Evolutionary conservation across 106 monocot genomes (phyloP).

Genomic region (Dendrobium officinale): DNA sequence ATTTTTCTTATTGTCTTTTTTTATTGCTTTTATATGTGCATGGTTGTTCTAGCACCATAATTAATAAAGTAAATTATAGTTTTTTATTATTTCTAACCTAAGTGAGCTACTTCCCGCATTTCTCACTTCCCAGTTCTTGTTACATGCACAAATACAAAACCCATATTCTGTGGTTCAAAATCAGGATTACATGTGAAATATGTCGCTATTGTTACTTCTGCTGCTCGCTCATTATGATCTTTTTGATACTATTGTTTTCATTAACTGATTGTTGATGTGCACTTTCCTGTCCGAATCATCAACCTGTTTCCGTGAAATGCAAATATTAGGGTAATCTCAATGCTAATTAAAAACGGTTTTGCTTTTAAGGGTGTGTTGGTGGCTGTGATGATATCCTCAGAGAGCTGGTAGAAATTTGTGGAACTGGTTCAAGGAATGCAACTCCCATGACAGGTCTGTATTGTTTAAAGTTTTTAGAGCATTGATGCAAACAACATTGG

Average conservation of each 20-base stretch:
- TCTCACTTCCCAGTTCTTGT: neutral
- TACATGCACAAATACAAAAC: neutral
- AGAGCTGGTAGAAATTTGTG: constrained; percentile 76
- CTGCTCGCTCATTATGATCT: neutral
- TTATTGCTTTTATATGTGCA: too few species aligned
- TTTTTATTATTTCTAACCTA: too few species aligned
- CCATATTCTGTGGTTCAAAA: neutral
- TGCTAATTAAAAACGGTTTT: neutral
- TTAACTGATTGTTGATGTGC: neutral
- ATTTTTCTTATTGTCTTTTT: too few species aligned
- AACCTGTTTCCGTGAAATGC: too few species aligned
- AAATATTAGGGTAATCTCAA: too few species aligned
- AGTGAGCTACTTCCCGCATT: too few species aligned
- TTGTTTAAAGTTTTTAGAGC: neutral
- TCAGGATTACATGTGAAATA: neutral
- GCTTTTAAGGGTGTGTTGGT: constrained; percentile 64
- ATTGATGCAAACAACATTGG: neutral
- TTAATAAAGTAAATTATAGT: too few species aligned
- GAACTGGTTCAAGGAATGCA: constrained; percentile 53
- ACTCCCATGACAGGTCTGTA: constrained; percentile 41
- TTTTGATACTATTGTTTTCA: neutral
- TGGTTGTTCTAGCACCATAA: too few species aligned
- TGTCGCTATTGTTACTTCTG: neutral
- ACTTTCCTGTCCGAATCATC: neutral
- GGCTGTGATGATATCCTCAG: constrained; percentile 73